Percentiles rank a stretch among this genome's conserved stretches.
Conservation (phyloP, 192 early-diverging fungal genomes). For the Backusella mclennaniae region DNA sequence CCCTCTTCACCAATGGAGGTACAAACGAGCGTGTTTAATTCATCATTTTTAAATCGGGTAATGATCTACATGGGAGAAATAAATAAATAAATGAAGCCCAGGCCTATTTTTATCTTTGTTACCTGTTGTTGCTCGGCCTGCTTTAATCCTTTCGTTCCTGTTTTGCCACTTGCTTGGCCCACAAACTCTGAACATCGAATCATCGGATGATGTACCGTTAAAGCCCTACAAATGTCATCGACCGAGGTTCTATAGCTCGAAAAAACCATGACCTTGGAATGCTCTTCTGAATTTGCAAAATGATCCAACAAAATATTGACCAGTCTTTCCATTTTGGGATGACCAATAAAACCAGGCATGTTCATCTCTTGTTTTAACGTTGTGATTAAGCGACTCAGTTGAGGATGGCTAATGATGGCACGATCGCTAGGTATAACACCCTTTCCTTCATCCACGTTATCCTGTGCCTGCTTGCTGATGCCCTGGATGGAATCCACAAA, state of each 20-base stretch:
- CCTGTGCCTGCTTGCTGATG: not conserved
- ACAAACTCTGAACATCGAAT: conserved; percentile 75
- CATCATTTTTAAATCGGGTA: conserved; percentile 70
- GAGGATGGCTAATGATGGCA: not conserved
- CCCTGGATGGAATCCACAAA: conserved; percentile 44
- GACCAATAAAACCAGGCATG: conserved; percentile 52
- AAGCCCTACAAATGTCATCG: conserved; percentile 70
- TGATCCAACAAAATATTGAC: conserved; percentile 65
- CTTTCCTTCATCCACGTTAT: not conserved
- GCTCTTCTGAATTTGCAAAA: conserved; percentile 52
- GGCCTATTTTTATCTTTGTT: not conserved
- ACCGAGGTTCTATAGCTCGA: conserved; percentile 83
- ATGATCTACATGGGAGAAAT: conserved; percentile 51
- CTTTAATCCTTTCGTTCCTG: conserved; percentile 67
- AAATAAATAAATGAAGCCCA: not conserved
- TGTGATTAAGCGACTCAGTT: not conserved
- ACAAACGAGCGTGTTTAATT: conserved; percentile 84
- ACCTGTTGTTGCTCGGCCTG: conserved; percentile 87
- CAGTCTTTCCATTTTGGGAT: conserved; percentile 81
- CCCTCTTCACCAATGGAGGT: conserved; percentile 96
- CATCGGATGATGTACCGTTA: conserved; percentile 64
- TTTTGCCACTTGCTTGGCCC: conserved; percentile 63
- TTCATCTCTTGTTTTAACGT: not conserved
- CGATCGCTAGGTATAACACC: not conserved
- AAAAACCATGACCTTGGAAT: conserved; percentile 82